Conservation (phyloP, 2,329 filamentous ascomycete genomes). For the Davidsoniella virescens region DNA sequence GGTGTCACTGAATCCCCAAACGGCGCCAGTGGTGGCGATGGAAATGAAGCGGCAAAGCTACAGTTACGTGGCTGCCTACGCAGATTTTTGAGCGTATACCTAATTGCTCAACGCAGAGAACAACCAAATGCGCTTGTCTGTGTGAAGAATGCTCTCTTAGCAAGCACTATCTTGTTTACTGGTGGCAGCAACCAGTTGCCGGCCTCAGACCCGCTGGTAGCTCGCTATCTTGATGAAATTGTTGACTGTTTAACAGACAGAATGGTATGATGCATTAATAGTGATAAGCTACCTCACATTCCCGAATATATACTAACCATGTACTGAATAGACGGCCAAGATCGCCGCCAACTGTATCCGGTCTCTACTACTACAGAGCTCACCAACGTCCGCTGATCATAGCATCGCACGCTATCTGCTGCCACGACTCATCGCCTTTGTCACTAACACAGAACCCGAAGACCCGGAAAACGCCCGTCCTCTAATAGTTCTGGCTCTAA, state of each 20-base stretch:
- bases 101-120: slow-evolving; percentile 60
- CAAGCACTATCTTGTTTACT: slow-evolving; percentile 77
- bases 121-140: slow-evolving; percentile 61
- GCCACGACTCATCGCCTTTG: slow-evolving; percentile 60
- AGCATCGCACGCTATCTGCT: slow-evolving; percentile 59
- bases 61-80: slow-evolving; percentile 72
- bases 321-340: slow-evolving; percentile 48
- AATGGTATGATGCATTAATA: slow-evolving; percentile 44
- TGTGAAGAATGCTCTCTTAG: slow-evolving; percentile 84
- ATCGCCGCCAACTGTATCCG: slow-evolving; percentile 83
- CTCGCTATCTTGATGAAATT: slow-evolving; percentile 61
- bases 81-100: slow-evolving; percentile 66
- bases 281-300: neutral
- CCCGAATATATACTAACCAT: slow-evolving; percentile 14
- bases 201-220: slow-evolving; percentile 57
- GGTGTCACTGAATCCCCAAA: slow-evolving; percentile 42
- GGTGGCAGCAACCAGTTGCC: slow-evolving; percentile 58
- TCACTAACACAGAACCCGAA: slow-evolving; percentile 51
- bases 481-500: slow-evolving; percentile 58
- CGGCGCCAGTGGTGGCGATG: slow-evolving; percentile 22
- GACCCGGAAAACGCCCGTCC: slow-evolving; percentile 63
- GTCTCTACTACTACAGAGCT: slow-evolving; percentile 56
- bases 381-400: slow-evolving; percentile 49
- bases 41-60: slow-evolving; percentile 35
- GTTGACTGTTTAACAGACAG: slow-evolving; percentile 68